Evolutionary conservation across 345 rosid genomes (phyloP).

Genomic region (Eucalyptus shirleyi): DNA sequence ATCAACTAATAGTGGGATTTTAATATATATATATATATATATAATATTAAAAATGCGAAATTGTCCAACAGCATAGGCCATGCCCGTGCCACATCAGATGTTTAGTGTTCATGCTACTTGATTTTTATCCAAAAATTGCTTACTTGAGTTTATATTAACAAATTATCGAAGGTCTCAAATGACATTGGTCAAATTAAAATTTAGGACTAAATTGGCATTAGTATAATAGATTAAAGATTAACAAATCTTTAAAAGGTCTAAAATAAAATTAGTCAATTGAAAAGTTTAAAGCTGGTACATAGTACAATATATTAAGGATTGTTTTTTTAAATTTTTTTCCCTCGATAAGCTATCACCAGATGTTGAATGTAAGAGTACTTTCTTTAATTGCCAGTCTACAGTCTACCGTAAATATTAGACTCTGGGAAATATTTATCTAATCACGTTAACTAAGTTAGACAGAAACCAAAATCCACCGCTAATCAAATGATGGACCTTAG

Average conservation of each 20-base stretch:
- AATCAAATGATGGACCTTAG: not conserved
- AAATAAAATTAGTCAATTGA: not conserved
- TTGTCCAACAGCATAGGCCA: not conserved
- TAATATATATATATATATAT: no score
- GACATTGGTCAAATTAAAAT: not conserved
- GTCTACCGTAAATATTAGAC: not conserved
- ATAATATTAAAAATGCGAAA: not conserved
- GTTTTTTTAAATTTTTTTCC: not conserved
- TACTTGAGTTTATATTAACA: accelerated
- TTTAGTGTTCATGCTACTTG: not conserved
- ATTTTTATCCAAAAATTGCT: not conserved
- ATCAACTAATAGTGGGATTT: not conserved
- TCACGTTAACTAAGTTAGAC: not conserved
- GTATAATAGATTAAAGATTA: not conserved
- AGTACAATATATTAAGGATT: not conserved
- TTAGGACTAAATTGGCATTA: accelerated
- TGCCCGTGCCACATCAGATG: not conserved
- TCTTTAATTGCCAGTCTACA: not conserved
- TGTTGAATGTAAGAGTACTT: not conserved
- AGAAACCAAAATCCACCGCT: not conserved
- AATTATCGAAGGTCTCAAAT: not conserved
- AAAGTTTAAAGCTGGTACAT: not conserved
- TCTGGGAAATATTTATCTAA: not conserved
- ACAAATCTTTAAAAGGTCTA: not conserved
- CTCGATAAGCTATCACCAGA: not conserved